phyloP scores from a whole-genome alignment of 805 yeast species.

The Ogataea haglerorum region DNA sequence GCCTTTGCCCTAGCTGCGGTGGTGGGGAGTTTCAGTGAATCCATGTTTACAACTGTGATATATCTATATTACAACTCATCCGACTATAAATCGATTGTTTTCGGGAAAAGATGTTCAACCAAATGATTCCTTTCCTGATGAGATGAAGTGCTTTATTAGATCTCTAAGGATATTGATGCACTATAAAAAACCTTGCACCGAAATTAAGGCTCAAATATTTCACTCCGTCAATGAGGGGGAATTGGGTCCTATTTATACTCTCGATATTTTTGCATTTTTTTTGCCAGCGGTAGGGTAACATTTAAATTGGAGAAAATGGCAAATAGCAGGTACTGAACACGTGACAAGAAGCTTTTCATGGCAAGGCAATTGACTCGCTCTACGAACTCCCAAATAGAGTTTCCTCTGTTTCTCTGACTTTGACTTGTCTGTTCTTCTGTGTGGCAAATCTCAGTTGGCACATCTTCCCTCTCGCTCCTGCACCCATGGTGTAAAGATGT shows the following conservation, averaged over 20 bases:
- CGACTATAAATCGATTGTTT: constrained; percentile 16
- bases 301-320: neutral
- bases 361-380: no score
- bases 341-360: no score
- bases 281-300: constrained; percentile 13
- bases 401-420: no score
- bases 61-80: constrained; percentile 16
- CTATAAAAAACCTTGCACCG: constrained; percentile 9
- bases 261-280: constrained; percentile 1
- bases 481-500: neutral
- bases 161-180: constrained; percentile 1
- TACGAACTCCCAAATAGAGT: no score
- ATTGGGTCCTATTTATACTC: constrained; percentile 23
- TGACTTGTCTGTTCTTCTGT: no score
- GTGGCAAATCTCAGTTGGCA: no score
- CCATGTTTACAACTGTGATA: constrained; percentile 41
- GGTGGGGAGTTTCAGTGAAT: constrained; percentile 69
- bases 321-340: neutral
- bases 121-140: constrained; percentile 27
- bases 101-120: constrained; percentile 28
- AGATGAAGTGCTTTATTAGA: constrained; percentile 6
- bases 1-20: constrained; percentile 75
- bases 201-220: constrained; percentile 1
- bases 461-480: neutral
- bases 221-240: constrained; percentile 11